Base-by-base conservation (phyloP, 164 flowering plant genomes). In the Platanus orientalis region DNA sequence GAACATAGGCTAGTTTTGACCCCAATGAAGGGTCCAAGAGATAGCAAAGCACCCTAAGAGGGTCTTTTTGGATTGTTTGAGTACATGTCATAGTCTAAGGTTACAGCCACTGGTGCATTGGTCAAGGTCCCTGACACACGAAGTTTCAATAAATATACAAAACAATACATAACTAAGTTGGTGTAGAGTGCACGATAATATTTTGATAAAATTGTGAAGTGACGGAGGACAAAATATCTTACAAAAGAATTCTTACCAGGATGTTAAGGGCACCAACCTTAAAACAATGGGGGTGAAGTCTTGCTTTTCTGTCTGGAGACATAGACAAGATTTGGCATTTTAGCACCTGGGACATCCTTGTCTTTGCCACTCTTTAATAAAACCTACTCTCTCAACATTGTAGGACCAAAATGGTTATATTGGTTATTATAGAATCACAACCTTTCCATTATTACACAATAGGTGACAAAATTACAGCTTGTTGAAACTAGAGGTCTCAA, bases 231-330 rank as follows among this genome's bases (percentile, higher is more conserved):
- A 32, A 32, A 32, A 32, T 4, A 32, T 32, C 36, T 9, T 4
- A 4, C 6, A 32, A 32, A 32, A 20, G 5, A 24, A 1, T 24
- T n/a, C 77, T 77, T 63, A 93, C 98, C 79, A 93, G 61, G 36
- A 69, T 72, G 49, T 93, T 93, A 9, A 93, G 94, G 49, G 97
- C 97, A 19, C 98, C 98, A 12, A 94, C 94, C 76, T 92, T 92
- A 62, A 88, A 92, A 60, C 80, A 71, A 71, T 88, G 94, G 11
- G n/a, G 74, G 83, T 19, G 73, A 68, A 4, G 63, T n/a, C 48
- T 6, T 78, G 54, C 82, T 80, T 58, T 93, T 93, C 68, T 85
- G 74, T 60, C 98, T 77, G 2, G 96, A 84, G 5, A 90, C 63
- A 54, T 93, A 90, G 7, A 88, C 65, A 39, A 93, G 88, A 53